A percentile compares a stretch with the other conserved stretches of the same genome.
Evolutionary conservation across 441 rosid species (phyloP).

Genomic region (Biscutella laevigata): DNA sequence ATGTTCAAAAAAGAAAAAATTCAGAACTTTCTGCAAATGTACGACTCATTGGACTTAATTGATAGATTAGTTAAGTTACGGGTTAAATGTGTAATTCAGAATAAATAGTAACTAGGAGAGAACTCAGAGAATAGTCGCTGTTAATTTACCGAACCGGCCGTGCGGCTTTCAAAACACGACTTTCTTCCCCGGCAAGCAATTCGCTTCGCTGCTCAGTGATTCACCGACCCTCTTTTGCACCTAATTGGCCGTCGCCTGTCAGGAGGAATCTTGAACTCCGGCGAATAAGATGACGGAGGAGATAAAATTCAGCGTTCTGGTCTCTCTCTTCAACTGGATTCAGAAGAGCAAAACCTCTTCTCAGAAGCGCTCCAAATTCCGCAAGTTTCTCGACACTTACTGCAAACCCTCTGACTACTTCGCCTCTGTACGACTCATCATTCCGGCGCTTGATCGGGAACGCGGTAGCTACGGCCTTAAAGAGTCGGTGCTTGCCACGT

Average conservation of each 20-base stretch:
- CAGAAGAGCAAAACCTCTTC: constrained; percentile 58
- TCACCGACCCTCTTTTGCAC: not conserved
- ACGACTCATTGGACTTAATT: too few species aligned
- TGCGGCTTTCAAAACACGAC: constrained; percentile 6
- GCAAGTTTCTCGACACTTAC: constrained; percentile 82
- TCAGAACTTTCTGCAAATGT: too few species aligned
- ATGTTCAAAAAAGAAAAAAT: too few species aligned
- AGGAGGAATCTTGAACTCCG: not conserved
- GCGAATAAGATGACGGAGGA: constrained; percentile 36
- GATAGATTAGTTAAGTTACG: not conserved
- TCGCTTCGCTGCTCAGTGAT: not conserved
- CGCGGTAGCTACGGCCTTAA: constrained; percentile 89
- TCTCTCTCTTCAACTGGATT: constrained; percentile 82
- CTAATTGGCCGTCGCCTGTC: not conserved
- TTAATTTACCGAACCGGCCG: not conserved
- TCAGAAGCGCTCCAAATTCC: constrained; percentile 78
- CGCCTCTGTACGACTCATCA: constrained; percentile 63
- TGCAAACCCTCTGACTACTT: constrained; percentile 73
- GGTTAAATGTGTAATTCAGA: not conserved
- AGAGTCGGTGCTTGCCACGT: constrained; percentile 77
- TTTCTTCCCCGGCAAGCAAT: constrained; percentile 22
- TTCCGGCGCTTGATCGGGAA: constrained; percentile 78
- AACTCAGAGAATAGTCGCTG: not conserved
- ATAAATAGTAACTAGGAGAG: not conserved
- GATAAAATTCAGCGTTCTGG: constrained; percentile 57